Evolutionary conservation across 2,329 filamentous ascomycete species (phyloP), one percentile per base, ranked within the genome.

Genomic region (Endoconidiophora laricicola): DNA sequence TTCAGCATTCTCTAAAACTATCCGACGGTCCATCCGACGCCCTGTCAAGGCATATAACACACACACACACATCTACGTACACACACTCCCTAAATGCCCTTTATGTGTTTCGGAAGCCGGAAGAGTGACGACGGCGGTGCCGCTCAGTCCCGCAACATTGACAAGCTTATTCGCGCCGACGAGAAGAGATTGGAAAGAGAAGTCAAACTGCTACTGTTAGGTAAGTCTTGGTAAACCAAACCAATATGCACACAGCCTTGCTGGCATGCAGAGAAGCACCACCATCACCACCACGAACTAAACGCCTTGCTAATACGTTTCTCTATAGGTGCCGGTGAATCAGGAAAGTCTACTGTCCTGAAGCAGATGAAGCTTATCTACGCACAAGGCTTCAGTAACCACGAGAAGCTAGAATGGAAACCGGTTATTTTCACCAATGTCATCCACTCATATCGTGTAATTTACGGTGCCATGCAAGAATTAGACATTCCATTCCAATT

Each of bases 341-440:
- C 66, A 26, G 66, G 90, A 56, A 96, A 96, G 68, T 95, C 90
- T 6, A 96, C 90, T 2, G 88, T 96, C 53, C 77, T 96, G 57
- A 96, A 96, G 70, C 90, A 96, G 72, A 96, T 98, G 91, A 90
- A 90, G 65, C 80, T 98, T 65, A 95, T 98, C 59, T 91, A 96
- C 64, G 80, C 86, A 12, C 81, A 87, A 64, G 90, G 91, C 46
- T 96, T 96, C 69, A 86, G 79, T 60, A 83, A 85, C 60, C 79
- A 78, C 56, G 91, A 96, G 65, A 85, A 87, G 64, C 79, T 93
- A 56, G 86, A 95, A 71, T 94, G 86, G 75, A 87, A 91, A 58
- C 84, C 87, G 14, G 88, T 95, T 60, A 88, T 96, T 57, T 96
- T 95, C 67, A 88, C 82, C 66, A 98, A 98, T 65, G 75, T 96